Evolutionary conservation across 73 alveolate species (phyloP).

Genomic region (Paramecium biaurelia): DNA sequence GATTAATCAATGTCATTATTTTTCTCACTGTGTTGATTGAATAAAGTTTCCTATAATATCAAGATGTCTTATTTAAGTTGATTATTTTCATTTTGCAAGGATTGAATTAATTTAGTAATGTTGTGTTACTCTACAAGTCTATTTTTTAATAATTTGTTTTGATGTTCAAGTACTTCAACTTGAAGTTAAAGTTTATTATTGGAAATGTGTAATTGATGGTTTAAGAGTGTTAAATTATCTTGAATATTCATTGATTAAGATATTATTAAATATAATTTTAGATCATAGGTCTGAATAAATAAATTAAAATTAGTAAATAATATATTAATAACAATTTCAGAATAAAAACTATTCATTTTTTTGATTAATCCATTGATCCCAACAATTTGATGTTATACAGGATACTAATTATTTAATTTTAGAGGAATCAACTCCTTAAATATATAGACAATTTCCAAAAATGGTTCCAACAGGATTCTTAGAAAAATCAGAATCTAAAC

Average conservation of each 20-base stretch:
- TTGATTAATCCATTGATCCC: slow-evolving; percentile 33
- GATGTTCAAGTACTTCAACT: not conserved
- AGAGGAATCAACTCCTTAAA: not conserved
- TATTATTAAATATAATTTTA: not conserved
- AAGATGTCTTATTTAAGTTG: not conserved
- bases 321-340: not conserved
- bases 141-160: not conserved
- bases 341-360: not conserved
- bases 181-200: not conserved
- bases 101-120: not conserved
- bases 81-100: not conserved
- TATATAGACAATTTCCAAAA: not conserved
- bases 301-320: not conserved
- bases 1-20: not conserved
- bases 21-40: not conserved
- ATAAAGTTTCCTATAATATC: not conserved
- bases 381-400: not conserved
- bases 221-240: not conserved
- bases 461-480: not conserved
- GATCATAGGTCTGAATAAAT: not conserved
- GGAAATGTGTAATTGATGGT: not conserved
- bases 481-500: not conserved
- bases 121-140: not conserved
- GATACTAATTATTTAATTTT: not conserved
- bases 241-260: not conserved